Base-by-base conservation (phyloP, 169 alveolate genomes). In the Cryptosporidium viatorum region DNA sequence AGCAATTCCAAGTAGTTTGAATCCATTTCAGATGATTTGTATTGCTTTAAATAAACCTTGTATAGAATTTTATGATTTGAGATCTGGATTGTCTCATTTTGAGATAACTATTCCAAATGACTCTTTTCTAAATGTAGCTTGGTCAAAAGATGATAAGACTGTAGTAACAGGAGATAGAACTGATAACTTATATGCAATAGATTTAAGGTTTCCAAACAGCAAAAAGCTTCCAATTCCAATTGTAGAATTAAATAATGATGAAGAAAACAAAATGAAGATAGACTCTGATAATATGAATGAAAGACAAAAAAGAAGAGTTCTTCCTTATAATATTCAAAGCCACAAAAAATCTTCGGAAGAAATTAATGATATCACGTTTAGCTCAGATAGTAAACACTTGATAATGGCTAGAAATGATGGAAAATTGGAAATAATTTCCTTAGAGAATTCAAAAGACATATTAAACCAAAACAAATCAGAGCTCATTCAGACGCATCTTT, bases 361-460 rank as follows among this genome's bases (percentile, higher is more conserved):
- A 33, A 80, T 80, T 21, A 80, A 80, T 45, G 75, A 65, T 43
- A 62, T 80, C 8, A 41, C 41, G 9, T 60, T 80, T 26, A 65
- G 75, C 29, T 37, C 39, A 7, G 89, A 80, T 21, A 39, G 39
- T 50, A 80, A 65, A 29, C n/a, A 65, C 12, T 12, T 80, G n/a
- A 80, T 80, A 9, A 62, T 80, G 75, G 89, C 89, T 10, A 80
- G 75, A 80, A 60, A 80, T 39, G 89, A 80, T 48, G 89, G 89
- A 29, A 62, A 62, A n/a, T 16, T 80, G 70, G 89, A 80, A 18
- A 35, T 80, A 0, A 80, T 80, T 26, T 29, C 26, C 14, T 23
- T 80, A 23, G 75, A 80, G 12, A 37, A 35, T 73, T 12, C 58
- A 26, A 35, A 21, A 1, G 70, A 73, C 33, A 55, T 73, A 8